phyloP scores from a whole-genome alignment of 2,329 filamentous ascomycete species.

The Colletotrichum tabaci region DNA sequence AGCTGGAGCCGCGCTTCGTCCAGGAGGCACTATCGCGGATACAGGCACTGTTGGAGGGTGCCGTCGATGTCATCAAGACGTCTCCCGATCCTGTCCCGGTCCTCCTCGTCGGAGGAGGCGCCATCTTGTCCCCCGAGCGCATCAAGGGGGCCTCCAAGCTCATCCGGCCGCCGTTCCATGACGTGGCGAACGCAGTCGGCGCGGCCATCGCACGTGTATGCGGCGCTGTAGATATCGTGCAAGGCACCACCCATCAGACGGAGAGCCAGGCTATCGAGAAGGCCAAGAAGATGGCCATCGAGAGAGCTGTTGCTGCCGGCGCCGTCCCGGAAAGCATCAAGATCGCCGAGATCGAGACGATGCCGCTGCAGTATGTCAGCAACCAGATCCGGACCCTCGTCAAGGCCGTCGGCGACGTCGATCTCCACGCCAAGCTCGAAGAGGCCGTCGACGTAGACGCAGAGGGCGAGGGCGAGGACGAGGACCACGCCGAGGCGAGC shows the following conservation, averaged over 20 bases:
- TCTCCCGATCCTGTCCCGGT: conserved; percentile 47
- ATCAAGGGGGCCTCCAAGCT: conserved; percentile 70
- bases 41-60: conserved; percentile 44
- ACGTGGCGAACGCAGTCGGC: conserved; percentile 76
- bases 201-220: conserved; percentile 74
- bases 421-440: conserved; percentile 56
- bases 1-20: conserved; percentile 48
- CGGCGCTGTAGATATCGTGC: conserved; percentile 60
- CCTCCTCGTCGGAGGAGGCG: conserved; percentile 75
- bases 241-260: conserved; percentile 43
- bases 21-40: conserved; percentile 43
- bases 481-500: conserved; percentile 56
- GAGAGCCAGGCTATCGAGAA: conserved; percentile 44
- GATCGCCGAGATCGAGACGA: conserved; percentile 60
- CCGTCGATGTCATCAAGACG: conserved; percentile 48
- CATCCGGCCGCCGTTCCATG: conserved; percentile 69
- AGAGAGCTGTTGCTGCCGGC: conserved; percentile 42
- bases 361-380: conserved; percentile 53
- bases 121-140: conserved; percentile 69
- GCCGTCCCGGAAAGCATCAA: conserved; percentile 49
- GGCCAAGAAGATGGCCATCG: conserved; percentile 43
- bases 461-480: conserved; percentile 55
- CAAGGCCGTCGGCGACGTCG: conserved; percentile 58
- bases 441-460: conserved; percentile 52
- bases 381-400: conserved; percentile 54